These are phyloP conservation scores for Alternaria incomplexa DNA, from an alignment of 2,329 filamentous ascomycete genomes.

Conservation along the genomic window DNA sequence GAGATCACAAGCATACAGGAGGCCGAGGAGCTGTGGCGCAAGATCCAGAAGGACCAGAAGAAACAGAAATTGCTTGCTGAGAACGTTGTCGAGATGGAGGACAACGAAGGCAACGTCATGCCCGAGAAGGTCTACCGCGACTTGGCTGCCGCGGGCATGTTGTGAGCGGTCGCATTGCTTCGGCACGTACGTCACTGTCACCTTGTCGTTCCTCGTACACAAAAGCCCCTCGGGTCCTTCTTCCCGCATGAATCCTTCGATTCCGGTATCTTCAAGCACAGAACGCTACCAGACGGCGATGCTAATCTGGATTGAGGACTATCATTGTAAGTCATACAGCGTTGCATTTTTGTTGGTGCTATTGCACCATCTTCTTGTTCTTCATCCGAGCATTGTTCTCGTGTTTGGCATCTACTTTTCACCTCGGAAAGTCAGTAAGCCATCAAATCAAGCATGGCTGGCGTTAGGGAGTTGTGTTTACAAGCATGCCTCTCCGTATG, in stretches of 20 bases:
- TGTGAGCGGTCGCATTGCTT: slow-evolving; percentile 19
- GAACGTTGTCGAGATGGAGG: slow-evolving; percentile 97
- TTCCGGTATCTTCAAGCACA: too few species aligned
- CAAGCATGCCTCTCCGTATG: rapidly evolving
- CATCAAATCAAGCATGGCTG: background rate
- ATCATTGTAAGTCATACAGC: background rate
- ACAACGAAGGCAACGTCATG: slow-evolving; percentile 97
- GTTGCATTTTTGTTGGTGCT: background rate
- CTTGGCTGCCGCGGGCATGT: slow-evolving; percentile 85
- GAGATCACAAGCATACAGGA: slow-evolving; percentile 95
- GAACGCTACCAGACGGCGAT: too few species aligned
- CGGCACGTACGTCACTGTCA: too few species aligned
- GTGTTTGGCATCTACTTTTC: background rate
- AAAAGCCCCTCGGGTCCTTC: too few species aligned
- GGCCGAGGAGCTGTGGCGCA: slow-evolving; percentile 87
- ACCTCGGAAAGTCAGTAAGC: background rate
- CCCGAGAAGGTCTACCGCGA: slow-evolving; percentile 98
- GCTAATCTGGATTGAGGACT: too few species aligned
- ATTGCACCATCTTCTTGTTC: background rate
- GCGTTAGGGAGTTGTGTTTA: background rate
- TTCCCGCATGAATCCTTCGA: too few species aligned
- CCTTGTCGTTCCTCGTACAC: too few species aligned
- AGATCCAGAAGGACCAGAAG: slow-evolving; percentile 86
- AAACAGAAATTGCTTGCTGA: slow-evolving; percentile 77
- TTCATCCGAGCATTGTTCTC: background rate